phyloP scores from a whole-genome alignment of 2,329 filamentous ascomycete genomes.

The Alternaria sp. region DNA sequence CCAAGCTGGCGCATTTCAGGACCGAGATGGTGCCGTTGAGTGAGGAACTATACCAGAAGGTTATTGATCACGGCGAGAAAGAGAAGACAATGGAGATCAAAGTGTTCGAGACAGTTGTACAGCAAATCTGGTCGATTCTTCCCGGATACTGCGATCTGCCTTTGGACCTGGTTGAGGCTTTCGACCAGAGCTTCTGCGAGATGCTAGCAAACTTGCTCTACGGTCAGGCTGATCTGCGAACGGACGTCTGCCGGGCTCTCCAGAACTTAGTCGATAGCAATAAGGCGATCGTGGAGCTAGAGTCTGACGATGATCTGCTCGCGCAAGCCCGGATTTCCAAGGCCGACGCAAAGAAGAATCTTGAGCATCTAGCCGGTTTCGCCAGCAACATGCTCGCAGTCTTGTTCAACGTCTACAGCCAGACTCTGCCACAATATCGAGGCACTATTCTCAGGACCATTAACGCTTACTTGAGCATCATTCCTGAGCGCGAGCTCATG shows the following conservation, averaged over 20 bases:
- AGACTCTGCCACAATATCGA: constrained; percentile 90
- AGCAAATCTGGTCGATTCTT: constrained; percentile 92
- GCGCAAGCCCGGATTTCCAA: constrained; percentile 81
- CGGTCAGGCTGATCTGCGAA: constrained; percentile 83
- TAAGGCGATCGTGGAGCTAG: constrained; percentile 75
- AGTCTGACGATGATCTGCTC: constrained; percentile 73
- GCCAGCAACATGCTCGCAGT: constrained; percentile 91
- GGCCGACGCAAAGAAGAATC: constrained; percentile 75
- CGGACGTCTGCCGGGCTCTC: constrained; percentile 85
- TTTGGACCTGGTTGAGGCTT: constrained; percentile 71
- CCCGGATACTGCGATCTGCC: constrained; percentile 96
- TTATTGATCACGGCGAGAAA: constrained; percentile 78
- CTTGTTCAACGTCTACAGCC: constrained; percentile 98
- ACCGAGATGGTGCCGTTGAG: constrained; percentile 87
- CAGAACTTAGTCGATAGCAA: constrained; percentile 92
- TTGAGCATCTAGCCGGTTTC: constrained; percentile 79
- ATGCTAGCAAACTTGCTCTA: constrained; percentile 91
- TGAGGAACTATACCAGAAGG: constrained; percentile 85
- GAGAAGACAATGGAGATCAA: constrained; percentile 97
- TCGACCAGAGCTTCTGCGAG: constrained; percentile 89
- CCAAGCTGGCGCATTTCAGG: constrained; percentile 83
- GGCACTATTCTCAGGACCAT: constrained; percentile 92
- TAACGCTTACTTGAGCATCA: constrained; percentile 92
- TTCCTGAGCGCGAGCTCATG: constrained; percentile 61
- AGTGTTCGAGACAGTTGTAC: constrained; percentile 94